Evolutionary conservation across 2,329 filamentous ascomycete genomes (phyloP).

Genomic region (Beauveria sp.): DNA sequence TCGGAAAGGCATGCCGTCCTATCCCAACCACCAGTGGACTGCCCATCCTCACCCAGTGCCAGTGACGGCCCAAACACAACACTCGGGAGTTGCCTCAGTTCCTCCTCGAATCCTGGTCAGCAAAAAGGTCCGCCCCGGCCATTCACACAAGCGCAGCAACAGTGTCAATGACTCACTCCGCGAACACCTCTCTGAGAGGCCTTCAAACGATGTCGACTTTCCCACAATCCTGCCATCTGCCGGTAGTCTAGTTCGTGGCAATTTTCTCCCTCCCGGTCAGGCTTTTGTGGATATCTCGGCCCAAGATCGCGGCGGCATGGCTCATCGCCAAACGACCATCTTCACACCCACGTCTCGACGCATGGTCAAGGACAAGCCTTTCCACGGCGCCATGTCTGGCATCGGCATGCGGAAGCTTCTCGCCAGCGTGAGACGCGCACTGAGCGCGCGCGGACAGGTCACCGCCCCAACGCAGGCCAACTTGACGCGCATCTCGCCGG

Average conservation of each 20-base stretch:
- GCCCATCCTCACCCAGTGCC: slow-evolving; percentile 40
- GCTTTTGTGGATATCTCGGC: slow-evolving; percentile 66
- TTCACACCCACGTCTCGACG: slow-evolving; percentile 32
- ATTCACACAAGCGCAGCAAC: slow-evolving; percentile 71
- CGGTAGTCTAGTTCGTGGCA: slow-evolving; percentile 81
- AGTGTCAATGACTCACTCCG: slow-evolving; percentile 81
- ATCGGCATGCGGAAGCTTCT: slow-evolving; percentile 81
- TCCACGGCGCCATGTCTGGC: slow-evolving; percentile 54
- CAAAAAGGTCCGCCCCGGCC: slow-evolving; percentile 50
- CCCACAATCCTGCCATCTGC: slow-evolving; percentile 60
- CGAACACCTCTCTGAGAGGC: slow-evolving; percentile 52
- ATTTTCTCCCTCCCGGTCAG: slow-evolving; percentile 73
- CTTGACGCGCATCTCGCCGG: slow-evolving; percentile 39
- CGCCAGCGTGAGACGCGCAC: slow-evolving; percentile 73
- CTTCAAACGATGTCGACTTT: slow-evolving; percentile 48
- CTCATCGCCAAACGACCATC: slow-evolving; percentile 46
- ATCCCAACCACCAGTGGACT: slow-evolving; percentile 35
- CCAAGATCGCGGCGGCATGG: slow-evolving; percentile 37
- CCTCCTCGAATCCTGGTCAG: slow-evolving; percentile 51
- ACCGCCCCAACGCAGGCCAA: slow-evolving; percentile 37
- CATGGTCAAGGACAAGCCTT: slow-evolving; percentile 40
- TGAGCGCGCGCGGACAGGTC: slow-evolving; percentile 54
- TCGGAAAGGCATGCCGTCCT: slow-evolving; percentile 31
- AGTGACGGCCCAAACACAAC: slow-evolving; percentile 32
- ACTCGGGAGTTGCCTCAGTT: slow-evolving; percentile 44